These are phyloP conservation scores for Kalaharituber pfeilii DNA, from an alignment of 2,329 filamentous ascomycete species.

Conservation along the genomic window DNA sequence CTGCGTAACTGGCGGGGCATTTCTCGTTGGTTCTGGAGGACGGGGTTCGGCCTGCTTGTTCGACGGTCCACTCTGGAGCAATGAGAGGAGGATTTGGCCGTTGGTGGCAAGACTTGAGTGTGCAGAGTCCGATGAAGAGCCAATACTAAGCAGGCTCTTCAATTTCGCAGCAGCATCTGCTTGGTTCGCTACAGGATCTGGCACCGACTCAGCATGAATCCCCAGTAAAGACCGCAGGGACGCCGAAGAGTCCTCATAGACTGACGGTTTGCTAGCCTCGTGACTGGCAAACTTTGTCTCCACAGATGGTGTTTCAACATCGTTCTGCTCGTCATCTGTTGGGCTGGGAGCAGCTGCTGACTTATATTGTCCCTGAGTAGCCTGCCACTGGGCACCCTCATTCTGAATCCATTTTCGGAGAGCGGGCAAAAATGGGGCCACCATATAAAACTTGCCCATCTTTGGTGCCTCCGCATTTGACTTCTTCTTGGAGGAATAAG, in stretches of 20 bases:
- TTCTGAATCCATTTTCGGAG: conserved; percentile 80
- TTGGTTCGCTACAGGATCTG: conserved; percentile 1
- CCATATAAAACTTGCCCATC: conserved; percentile 88
- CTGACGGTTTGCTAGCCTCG: neutral
- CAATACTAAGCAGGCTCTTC: conserved; percentile 8
- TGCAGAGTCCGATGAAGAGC: conserved; percentile 3
- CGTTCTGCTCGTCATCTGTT: conserved; percentile 10
- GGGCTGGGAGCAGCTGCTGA: neutral
- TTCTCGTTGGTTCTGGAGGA: conserved; percentile 2
- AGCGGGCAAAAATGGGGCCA: conserved; percentile 73
- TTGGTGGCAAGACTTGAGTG: conserved; percentile 5
- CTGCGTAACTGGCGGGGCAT: conserved; percentile 8
- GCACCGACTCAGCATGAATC: conserved; percentile 10
- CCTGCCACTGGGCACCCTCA: conserved; percentile 50
- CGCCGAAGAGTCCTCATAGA: neutral
- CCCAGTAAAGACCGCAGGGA: neutral
- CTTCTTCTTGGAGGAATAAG: conserved; percentile 52
- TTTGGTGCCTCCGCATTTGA: conserved; percentile 35
- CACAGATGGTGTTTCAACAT: conserved; percentile 2
- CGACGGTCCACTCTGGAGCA: conserved; percentile 6
- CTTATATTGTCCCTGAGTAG: conserved; percentile 11
- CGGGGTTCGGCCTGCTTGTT: conserved; percentile 1
- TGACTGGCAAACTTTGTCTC: conserved; percentile 11
- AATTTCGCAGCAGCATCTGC: conserved; percentile 6
- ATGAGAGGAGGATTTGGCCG: conserved; percentile 12